Base-by-base conservation (phyloP, 192 early-diverging fungal species). In the Spizellomyces sp. region DNA sequence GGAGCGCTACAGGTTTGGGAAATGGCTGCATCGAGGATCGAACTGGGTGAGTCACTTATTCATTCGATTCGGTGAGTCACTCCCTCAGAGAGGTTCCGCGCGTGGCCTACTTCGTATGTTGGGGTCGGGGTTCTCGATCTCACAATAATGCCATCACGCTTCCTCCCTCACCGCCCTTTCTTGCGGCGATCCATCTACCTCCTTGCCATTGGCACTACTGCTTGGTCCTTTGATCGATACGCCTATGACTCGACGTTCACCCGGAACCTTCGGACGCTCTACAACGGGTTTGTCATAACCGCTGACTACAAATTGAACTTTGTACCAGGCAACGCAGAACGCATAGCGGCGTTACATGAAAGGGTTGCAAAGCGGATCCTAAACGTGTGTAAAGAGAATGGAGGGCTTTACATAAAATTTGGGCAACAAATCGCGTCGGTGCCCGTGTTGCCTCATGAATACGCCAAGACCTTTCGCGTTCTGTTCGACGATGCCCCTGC, bases 371-470 rank as follows among this genome's bases (percentile, higher is more conserved):
- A 86, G 42, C 74, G 88, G 44, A 87, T 98, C 56, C 80, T 95
- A 56, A 72, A 86, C 48, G 86, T 90, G 45, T 98, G 94, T 74
- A 80, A 86, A 62, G 80, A 83, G 14, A 98, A 98, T 76, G 90
- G 67, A 5, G 94, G 95, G 0, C 80, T 98, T 21, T 95, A 94
- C 73, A 95, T 98, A 62, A 98, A 98, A 74, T 90, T 89, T 77
- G 94, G 91, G 14, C 78, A 83, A 67, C 81, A 83, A 61, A 77
- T 85, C 41, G 83, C 83, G 15, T 45, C 77, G 14, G 70, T 83
- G 17, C 69, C 67, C 45, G 62, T 77, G n/a, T 66, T 82, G 7
- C 71, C 73, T 8, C 67, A 77, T 8, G 71, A 82, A 10, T 91
- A 91, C 62, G 78, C 82, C 66, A 62, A 73, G 4, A 80, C 83